A percentile compares a stretch with the other conserved stretches of the same genome.
Conservation (phyloP, 2,329 filamentous ascomycete genomes). For the Colletotrichum australisinense region DNA sequence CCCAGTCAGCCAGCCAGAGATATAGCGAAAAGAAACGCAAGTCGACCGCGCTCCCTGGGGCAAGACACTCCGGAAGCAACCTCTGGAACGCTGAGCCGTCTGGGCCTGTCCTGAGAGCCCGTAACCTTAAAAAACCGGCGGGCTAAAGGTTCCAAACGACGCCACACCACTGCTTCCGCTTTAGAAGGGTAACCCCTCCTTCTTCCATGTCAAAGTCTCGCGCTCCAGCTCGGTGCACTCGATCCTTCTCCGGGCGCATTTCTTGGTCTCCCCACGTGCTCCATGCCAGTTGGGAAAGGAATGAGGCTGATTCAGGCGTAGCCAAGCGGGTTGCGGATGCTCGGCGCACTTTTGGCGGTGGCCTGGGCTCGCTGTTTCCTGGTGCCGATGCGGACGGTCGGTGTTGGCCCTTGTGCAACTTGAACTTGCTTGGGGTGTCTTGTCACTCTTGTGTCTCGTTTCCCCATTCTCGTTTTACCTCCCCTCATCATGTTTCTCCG, state of each 20-base stretch:
- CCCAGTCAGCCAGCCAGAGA: neutral
- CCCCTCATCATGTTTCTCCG: slow-evolving; percentile 24
- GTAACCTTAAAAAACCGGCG: slow-evolving; percentile 26
- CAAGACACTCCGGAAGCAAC: slow-evolving; percentile 29
- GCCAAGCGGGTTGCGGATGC: slow-evolving; percentile 36
- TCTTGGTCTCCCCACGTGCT: slow-evolving; percentile 35
- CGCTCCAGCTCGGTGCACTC: slow-evolving; percentile 23
- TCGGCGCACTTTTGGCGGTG: slow-evolving; percentile 34
- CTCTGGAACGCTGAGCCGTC: slow-evolving; percentile 15
- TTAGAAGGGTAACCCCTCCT: slow-evolving; percentile 31
- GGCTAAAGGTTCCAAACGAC: slow-evolving; percentile 13
- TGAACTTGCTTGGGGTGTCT: slow-evolving; percentile 6
- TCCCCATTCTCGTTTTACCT: slow-evolving; percentile 30
- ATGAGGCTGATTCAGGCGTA: slow-evolving; percentile 46
- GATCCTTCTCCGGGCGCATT: slow-evolving; percentile 33
- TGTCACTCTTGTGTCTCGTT: slow-evolving; percentile 29
- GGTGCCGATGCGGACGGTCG: slow-evolving; percentile 30
- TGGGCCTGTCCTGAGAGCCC: slow-evolving; percentile 30
- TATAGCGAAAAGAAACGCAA: neutral
- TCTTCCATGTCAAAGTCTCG: slow-evolving; percentile 23
- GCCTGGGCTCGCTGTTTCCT: slow-evolving; percentile 32
- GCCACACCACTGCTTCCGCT: slow-evolving; percentile 34
- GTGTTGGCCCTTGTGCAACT: slow-evolving; percentile 31
- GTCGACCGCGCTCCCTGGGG: slow-evolving; percentile 2
- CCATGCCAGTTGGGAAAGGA: slow-evolving; percentile 37